phyloP scores from a whole-genome alignment of 768 basidiomycete species.

The Pleurotus tuoliensis region DNA sequence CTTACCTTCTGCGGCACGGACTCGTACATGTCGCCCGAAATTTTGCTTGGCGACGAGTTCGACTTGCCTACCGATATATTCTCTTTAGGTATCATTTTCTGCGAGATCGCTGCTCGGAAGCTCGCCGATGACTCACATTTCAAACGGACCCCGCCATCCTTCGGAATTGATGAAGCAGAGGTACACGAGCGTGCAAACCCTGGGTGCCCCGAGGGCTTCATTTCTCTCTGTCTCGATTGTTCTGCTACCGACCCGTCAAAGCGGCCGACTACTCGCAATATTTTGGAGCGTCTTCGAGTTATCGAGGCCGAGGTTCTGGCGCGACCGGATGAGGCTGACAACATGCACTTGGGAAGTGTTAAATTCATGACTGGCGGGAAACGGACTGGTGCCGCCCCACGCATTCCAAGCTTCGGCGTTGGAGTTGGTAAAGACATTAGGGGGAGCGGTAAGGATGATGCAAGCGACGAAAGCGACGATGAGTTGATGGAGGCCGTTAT shows the following conservation, averaged over 20 bases:
- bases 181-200: slow-evolving; percentile 61
- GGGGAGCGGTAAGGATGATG: slow-evolving; percentile 39
- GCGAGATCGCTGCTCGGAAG: slow-evolving; percentile 80
- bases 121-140: slow-evolving; percentile 83
- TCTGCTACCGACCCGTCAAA: slow-evolving; percentile 55
- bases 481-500: slow-evolving; percentile 63
- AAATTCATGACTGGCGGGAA: slow-evolving; percentile 73
- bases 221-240: slow-evolving; percentile 78
- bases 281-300: slow-evolving; percentile 71
- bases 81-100: slow-evolving; percentile 89
- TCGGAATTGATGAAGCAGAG: slow-evolving; percentile 75
- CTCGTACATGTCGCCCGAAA: slow-evolving; percentile 97
- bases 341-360: slow-evolving; percentile 81
- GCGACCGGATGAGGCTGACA: slow-evolving; percentile 58
- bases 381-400: slow-evolving; percentile 54
- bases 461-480: slow-evolving; percentile 56
- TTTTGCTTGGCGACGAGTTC: slow-evolving; percentile 87
- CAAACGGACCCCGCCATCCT: slow-evolving; percentile 75
- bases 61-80: slow-evolving; percentile 93
- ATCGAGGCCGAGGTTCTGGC: slow-evolving; percentile 84
- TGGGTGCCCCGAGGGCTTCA: slow-evolving; percentile 76
- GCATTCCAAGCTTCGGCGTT: slow-evolving; percentile 85
- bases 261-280: slow-evolving; percentile 73
- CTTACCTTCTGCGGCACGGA: slow-evolving; percentile 88
- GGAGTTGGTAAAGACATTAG: slow-evolving; percentile 63